A percentile compares a stretch with the other conserved stretches of the same genome.
phyloP scores from a whole-genome alignment of 768 basidiomycete species.

The Rubroboletus satanas region DNA sequence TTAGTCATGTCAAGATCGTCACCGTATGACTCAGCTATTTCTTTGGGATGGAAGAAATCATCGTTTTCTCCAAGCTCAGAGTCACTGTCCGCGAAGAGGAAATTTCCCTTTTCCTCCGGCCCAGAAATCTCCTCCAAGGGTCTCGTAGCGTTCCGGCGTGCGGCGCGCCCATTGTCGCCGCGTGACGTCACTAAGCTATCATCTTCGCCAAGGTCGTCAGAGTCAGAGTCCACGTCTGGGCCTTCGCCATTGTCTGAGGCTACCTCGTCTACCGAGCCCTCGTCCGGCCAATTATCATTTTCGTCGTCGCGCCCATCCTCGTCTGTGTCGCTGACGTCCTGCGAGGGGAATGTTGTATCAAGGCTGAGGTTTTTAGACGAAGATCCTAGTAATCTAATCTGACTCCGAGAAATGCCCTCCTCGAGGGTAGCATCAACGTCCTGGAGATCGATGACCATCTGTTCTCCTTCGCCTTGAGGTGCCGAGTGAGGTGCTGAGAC shows the following conservation, averaged over 20 bases:
- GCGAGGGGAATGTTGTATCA: constrained; percentile 25
- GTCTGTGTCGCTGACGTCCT: constrained; percentile 36
- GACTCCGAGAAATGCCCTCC: constrained; percentile 73
- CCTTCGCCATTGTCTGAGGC: constrained; percentile 3
- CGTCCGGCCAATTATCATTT: constrained; percentile 13
- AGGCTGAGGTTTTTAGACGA: constrained; percentile 69
- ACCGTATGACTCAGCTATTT: constrained; percentile 34
- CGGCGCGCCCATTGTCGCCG: constrained; percentile 47
- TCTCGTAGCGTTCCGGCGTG: constrained; percentile 39
- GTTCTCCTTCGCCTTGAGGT: constrained; percentile 88
- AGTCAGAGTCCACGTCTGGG: neutral
- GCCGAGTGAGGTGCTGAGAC: constrained; percentile 59
- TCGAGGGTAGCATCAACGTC: constrained; percentile 80
- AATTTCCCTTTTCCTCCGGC: constrained; percentile 36
- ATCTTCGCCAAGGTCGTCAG: constrained; percentile 2
- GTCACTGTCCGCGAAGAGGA: constrained; percentile 76
- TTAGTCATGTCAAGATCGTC: constrained; percentile 71
- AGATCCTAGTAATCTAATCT: constrained; percentile 79
- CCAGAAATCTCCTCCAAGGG: constrained; percentile 37
- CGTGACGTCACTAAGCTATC: neutral
- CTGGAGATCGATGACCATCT: constrained; percentile 97
- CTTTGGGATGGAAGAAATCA: constrained; percentile 69
- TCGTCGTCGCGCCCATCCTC: constrained; percentile 27
- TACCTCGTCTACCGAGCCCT: constrained; percentile 3
- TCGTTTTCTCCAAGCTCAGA: constrained; percentile 62